phyloP scores from a whole-genome alignment of 2,329 filamentous ascomycete genomes.

The Epichloe elymi region DNA sequence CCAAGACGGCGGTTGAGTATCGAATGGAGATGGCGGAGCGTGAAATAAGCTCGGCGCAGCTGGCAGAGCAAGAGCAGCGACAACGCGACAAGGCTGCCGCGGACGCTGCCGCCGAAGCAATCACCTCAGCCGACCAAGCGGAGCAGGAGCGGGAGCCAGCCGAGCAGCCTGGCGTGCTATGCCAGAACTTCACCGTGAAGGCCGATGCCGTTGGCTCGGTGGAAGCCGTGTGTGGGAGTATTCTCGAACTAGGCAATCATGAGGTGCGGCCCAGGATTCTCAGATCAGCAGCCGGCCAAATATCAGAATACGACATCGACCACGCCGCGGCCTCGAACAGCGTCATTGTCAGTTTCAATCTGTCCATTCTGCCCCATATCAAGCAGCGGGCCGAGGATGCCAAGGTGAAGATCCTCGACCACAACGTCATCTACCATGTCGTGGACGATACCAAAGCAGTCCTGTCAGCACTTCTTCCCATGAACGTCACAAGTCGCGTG shows the following conservation, averaged over 20 bases:
- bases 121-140: slow-evolving; percentile 20
- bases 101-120: slow-evolving; percentile 22
- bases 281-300: slow-evolving; percentile 60
- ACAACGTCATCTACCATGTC: slow-evolving; percentile 76
- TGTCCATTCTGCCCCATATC: slow-evolving; percentile 52
- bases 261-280: slow-evolving; percentile 71
- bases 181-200: slow-evolving; percentile 76
- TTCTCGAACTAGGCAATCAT: slow-evolving; percentile 69
- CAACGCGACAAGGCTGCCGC: slow-evolving; percentile 41
- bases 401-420: slow-evolving; percentile 67
- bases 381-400: slow-evolving; percentile 53
- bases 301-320: slow-evolving; percentile 80
- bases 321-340: slow-evolving; percentile 68
- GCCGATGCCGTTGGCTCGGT: slow-evolving; percentile 89
- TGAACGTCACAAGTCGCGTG: slow-evolving; percentile 54
- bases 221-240: slow-evolving; percentile 70
- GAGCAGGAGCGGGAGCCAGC: slow-evolving; percentile 24
- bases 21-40: slow-evolving; percentile 60
- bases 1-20: slow-evolving; percentile 65
- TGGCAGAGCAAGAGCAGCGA: slow-evolving; percentile 57
- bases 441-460: slow-evolving; percentile 57
- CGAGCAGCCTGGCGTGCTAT: slow-evolving; percentile 30
- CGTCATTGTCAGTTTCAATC: slow-evolving; percentile 79
- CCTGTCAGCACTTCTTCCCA: slow-evolving; percentile 57
- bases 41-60: slow-evolving; percentile 63